Evolutionary conservation across 2,329 filamentous ascomycete species (phyloP), one percentile per base, ranked within the genome.

Genomic region (Grosmannia clavigera): DNA sequence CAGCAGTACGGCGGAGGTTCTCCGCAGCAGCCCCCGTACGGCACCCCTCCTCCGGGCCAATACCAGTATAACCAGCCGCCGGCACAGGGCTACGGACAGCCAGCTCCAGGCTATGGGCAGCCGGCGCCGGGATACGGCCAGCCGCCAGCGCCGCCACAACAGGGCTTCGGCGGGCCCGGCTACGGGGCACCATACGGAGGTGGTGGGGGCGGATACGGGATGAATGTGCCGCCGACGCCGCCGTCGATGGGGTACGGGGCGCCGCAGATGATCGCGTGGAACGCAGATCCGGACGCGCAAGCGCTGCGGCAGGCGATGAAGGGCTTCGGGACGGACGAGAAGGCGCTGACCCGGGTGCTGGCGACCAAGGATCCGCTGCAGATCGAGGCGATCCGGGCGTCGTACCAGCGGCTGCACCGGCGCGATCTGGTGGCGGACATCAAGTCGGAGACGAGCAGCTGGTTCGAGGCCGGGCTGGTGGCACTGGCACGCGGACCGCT

Each of bases 251-350:
- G 92, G 43, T 96, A 96, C 68, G 83, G 84, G 3, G 80, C 86
- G 0, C 82, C 83, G 14, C 87, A 88, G 67, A 76, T 82, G 54
- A 87, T 89, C 52, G 78, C 82, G 35, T 86, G 80, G 78, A 85
- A 95, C 64, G 86, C 83, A 55, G 78, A 75, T 3, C 74, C 77
- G 14, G 85, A 94, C 66, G 87, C 90, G 0, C 82, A 90, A 61
- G 81, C 78, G 4, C 76, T 95, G 27, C 83, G 90, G 58, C 81
- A 81, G 66, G 90, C 92, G 2, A 96, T 96, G 90, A 96, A 95
- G 72, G 91, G 71, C 0, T 89, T 96, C 63, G 92, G 92, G 40
- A 96, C 92, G 0, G 84, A 97, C 67, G 92, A 96, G 71, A 86
- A 84, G 67, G 72, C 81, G 0, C 75, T 97, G 19, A 92, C 95